Evolutionary conservation across 2,329 filamentous ascomycete species (phyloP).

Genomic region (Kalaharituber pfeilii): DNA sequence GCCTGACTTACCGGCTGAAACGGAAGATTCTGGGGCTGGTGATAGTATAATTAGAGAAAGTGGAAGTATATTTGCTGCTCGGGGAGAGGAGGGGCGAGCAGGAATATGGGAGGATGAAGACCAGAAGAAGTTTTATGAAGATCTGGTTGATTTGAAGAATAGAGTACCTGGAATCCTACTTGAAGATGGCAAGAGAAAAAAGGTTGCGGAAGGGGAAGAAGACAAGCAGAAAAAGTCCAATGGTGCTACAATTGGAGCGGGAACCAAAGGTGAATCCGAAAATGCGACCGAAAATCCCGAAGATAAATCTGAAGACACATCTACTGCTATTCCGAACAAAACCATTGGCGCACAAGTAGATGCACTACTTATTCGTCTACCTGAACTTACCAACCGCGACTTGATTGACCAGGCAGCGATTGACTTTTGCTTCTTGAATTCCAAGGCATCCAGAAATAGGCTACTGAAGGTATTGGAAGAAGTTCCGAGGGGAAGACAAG

Average conservation of each 20-base stretch:
- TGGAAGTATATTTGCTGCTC: constrained; percentile 22
- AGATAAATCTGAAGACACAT: constrained; percentile 61
- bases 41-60: constrained; percentile 49
- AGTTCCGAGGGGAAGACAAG: constrained; percentile 80
- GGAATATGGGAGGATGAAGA: constrained; percentile 99
- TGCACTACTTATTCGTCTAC: constrained; percentile 68
- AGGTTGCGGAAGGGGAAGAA: constrained; percentile 29
- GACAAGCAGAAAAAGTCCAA: constrained; percentile 3
- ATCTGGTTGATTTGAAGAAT: constrained; percentile 82
- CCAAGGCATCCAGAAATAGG: constrained; percentile 88
- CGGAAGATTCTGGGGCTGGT: constrained; percentile 45
- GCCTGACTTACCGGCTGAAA: constrained; percentile 77
- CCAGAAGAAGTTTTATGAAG: constrained; percentile 94
- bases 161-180: constrained; percentile 87
- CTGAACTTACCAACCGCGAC: constrained; percentile 82
- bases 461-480: constrained; percentile 86
- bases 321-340: constrained; percentile 90
- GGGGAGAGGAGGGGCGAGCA: constrained; percentile 71
- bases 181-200: constrained; percentile 92
- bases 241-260: constrained; percentile 56
- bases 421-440: constrained; percentile 96
- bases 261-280: constrained; percentile 54
- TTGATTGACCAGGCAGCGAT: constrained; percentile 80
- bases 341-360: constrained; percentile 95
- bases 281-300: constrained; percentile 33